Base-by-base conservation (phyloP, 441 rosid genomes). In the Codiaeum variegatum region DNA sequence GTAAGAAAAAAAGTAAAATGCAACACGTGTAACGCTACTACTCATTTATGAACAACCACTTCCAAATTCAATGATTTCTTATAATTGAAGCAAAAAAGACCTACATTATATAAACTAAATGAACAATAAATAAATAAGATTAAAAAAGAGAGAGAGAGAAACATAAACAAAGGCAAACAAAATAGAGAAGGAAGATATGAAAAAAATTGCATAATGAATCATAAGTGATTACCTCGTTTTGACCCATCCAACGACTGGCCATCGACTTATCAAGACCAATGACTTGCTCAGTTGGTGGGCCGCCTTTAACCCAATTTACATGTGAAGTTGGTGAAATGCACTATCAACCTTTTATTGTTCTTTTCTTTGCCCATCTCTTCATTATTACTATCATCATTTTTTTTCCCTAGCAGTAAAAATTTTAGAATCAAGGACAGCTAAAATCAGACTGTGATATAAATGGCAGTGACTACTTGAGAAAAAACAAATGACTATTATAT, bases 261-360 rank as follows among this genome's bases (percentile, higher is more conserved):
- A 62, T 75, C 79, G 74, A 60, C 75, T 63, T 85, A 82, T 72
- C 55, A 79, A 67, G 87, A 83, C 82, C 76, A 74, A 51, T 49
- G 79, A 72, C 69, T 81, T 66, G 80, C 66, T 75, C 28, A 68
- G 72, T 70, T 65, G 89, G 89, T 84, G 86, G 87, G 83, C 83
- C 85, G 80, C 76, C 79, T 66, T 56, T 66, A 29, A 34, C 78
- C 46, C 73, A 61, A 63, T 76, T 80, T 79, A 82, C 86, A 83
- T 76, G 88, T 80, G 87, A 83, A 86, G 85, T 84, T 84, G 84
- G 83, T 84, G 87, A 79, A 72, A 73, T 77, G 86, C 80, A 76
- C 75, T 70, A 24, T 83, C 82, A 77, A 78, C 80, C 87, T 78
- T 80, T 83, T 73, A 62, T 77, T 54, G 49, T 72, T 38, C 74